Evolutionary conservation across 2,329 filamentous ascomycete genomes (phyloP), one percentile per base, ranked within the genome.

Genomic region (Aureobasidium melanogenum): DNA sequence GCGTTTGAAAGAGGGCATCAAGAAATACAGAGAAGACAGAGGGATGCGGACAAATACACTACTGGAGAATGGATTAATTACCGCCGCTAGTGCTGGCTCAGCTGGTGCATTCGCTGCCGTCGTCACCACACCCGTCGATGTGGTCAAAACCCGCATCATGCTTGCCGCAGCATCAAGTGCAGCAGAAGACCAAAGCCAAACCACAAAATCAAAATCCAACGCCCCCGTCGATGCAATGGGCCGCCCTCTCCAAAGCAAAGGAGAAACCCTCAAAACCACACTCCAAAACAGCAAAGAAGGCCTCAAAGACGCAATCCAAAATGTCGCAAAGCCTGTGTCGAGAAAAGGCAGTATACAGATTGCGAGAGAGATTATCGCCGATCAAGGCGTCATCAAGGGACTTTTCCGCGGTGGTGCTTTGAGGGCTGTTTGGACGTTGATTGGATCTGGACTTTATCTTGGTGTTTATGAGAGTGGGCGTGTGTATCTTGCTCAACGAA

Each of bases 81-180:
- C 89, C 0, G 90, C 88, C 0, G 62, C 82, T 3, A 89, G 88
- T 69, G 91, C 91, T 0, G 89, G 87, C 1, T 72, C 81, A 17
- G 89, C 91, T 0, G 91, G 91, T 0, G 84, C 84, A 6, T 72
- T 93, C 9, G 87, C 91, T 0, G 88, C 91, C 0, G 82, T 89
- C 10, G 72, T 94, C n/a, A 96, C 91, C 1, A 96, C 91, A 55
- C 92, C 92, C 0, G 84, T 91, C 60, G 92, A 96, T 73, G 90
- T 96, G 10, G 83, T 96, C 26, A 96, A 96, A 78, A 96, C 91
- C 65, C 78, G 89, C 54, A 88, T 96, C 74, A 96, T 96, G 91
- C 78, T 96, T 28, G 80, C 82, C 32, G 85, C 85, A 1, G 79
- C 77, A 15, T 71, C 75, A 24, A 64, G 64, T n/a, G 66, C 67